These are phyloP conservation scores for Vigna trinervia DNA, from an alignment of 306 rosid genomes.

Conservation along the genomic window DNA sequence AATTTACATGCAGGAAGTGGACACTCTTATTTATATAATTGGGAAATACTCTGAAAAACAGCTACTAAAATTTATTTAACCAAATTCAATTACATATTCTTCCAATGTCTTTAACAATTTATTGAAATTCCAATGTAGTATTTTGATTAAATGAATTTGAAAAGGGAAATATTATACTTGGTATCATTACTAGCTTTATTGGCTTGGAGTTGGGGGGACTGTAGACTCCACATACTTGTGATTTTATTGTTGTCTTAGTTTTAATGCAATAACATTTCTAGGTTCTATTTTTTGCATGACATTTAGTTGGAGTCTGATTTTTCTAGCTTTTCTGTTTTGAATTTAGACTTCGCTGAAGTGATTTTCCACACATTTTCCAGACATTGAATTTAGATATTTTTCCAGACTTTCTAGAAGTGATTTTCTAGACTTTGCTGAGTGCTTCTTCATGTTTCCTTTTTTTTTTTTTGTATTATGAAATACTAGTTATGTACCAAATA, in stretches of 20 bases:
- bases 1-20: background rate
- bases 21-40: background rate
- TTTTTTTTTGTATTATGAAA: background rate
- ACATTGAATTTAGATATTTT: too few species aligned
- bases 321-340: constrained; percentile 7
- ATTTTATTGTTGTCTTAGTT: background rate
- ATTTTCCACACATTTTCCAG: background rate
- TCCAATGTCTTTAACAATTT: background rate
- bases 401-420: too few species aligned
- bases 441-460: background rate
- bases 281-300: background rate
- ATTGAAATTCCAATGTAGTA: constrained; percentile 3
- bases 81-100: background rate
- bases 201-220: constrained; percentile 16
- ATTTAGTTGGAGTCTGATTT: constrained; percentile 22
- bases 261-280: constrained; percentile 17
- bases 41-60: background rate
- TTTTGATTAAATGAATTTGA: constrained; percentile 24
- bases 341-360: background rate
- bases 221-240: background rate
- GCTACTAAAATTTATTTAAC: background rate
- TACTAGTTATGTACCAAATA: constrained; percentile 17
- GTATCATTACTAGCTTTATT: constrained; percentile 18
- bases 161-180: constrained; percentile 21
- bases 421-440: background rate